Evolutionary conservation across 108 stramenopile species (phyloP).

Genomic region (Nitzschia palea): DNA sequence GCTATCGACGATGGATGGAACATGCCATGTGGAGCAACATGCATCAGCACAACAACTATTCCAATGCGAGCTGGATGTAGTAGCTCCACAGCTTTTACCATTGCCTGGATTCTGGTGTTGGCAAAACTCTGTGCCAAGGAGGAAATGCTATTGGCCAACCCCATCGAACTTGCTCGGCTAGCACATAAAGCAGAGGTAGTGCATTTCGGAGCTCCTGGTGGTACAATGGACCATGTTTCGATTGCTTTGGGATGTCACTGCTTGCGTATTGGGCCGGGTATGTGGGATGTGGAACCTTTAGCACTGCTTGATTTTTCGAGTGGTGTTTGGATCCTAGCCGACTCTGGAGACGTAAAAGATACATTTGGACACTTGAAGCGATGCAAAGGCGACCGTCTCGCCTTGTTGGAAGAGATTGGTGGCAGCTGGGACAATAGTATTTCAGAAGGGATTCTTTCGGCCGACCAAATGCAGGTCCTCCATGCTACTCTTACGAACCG

Average conservation of each 20-base stretch:
- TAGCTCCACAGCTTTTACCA: conserved; percentile 35
- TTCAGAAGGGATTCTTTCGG: not conserved
- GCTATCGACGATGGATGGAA: conserved; percentile 33
- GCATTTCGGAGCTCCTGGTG: conserved; percentile 42
- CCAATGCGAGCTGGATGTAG: conserved; percentile 36
- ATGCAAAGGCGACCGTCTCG: conserved; percentile 34
- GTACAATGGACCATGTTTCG: conserved; percentile 47
- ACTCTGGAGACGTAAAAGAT: conserved; percentile 44
- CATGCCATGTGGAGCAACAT: conserved; percentile 18
- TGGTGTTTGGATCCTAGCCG: conserved; percentile 37
- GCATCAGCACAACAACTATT: conserved; percentile 28
- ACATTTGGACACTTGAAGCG: conserved; percentile 41
- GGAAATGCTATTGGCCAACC: not conserved
- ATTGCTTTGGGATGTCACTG: conserved; percentile 16
- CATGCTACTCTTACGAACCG: conserved; percentile 37
- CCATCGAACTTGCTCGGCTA: conserved; percentile 13
- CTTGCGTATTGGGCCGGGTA: conserved; percentile 37
- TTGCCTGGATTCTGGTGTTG: conserved; percentile 29
- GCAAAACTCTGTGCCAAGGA: conserved; percentile 9
- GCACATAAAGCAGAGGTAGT: conserved; percentile 38
- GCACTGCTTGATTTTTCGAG: not conserved
- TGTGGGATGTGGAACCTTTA: conserved; percentile 27
- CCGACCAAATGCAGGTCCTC: conserved; percentile 15
- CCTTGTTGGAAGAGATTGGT: conserved; percentile 20
- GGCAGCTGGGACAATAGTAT: conserved; percentile 28